Base-by-base conservation (phyloP, 225 moss, liverwort and hornwort species). In the Asterella californica region DNA sequence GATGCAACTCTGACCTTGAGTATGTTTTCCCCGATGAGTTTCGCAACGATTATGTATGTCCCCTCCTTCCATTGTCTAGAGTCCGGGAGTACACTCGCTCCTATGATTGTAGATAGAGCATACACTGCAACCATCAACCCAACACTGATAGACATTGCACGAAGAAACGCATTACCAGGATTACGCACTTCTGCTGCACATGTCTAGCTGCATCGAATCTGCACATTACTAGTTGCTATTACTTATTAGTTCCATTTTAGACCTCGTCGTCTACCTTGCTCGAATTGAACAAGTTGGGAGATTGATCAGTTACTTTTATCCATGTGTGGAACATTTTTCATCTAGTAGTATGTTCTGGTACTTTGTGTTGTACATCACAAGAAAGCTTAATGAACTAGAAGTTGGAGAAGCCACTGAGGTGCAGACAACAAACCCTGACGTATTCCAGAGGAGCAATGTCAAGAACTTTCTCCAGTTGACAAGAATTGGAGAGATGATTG, bases 151-250 rank as follows among this genome's bases (percentile, higher is more conserved):
- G 74, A 59, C n/a, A n/a, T n/a, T n/a, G 90, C 92, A 63, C 71
- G 79, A 14, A 91, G 92, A 78, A 94, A 96, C 29, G 94, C 87
- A 36, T 81, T 80, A 29, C 87, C 82, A 64, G 96, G 92, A 66
- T 91, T 92, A 57, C 85, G 69, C 5, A 96, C 91, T 75, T 96
- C 94, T 0, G 92, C 84, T 64, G 94, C 96, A 57, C 87, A 90
- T n/a, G 88, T 91, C 92, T 92, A 15, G 88, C 76, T n/a, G 84
- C 76, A 83, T 94, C 92, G 67, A 92, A 86, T 66, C 90, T 90
- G 83, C 64, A 30, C 49, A 60, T n/a, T 25, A 32, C 18, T 33
- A 71, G 10, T 33, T 74, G 25, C 32, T 32, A 50, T 9, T 12
- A 18, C 52, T 74, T 30, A 54, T 74, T 32, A 50, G 27, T 73